Conservation (phyloP, 2,329 filamentous ascomycete species). For the Nemania bipapillata region DNA sequence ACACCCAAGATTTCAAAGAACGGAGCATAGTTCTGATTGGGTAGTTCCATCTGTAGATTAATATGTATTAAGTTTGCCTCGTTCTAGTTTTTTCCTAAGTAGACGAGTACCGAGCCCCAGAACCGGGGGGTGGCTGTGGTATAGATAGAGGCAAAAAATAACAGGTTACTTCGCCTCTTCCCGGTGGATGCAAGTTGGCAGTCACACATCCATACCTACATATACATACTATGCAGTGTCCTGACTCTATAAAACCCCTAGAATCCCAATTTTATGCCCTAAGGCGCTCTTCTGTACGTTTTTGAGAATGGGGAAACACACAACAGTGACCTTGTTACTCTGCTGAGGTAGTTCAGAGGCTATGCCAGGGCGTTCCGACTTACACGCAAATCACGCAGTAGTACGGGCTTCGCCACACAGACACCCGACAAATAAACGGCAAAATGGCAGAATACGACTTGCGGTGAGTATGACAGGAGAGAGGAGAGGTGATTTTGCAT, state of each 20-base stretch:
- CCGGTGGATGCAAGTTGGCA: background rate
- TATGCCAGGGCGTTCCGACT: slow-evolving; percentile 16
- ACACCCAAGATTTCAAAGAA: background rate
- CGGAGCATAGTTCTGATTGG: background rate
- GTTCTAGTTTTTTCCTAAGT: background rate
- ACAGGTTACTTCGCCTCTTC: background rate
- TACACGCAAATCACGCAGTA: slow-evolving; percentile 19
- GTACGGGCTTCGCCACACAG: slow-evolving; percentile 30
- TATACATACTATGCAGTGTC: background rate
- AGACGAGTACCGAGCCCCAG: background rate
- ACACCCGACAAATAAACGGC: slow-evolving; percentile 6
- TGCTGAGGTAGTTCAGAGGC: background rate
- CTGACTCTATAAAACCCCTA: background rate
- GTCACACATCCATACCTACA: slow-evolving; percentile 22
- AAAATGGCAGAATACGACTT: background rate
- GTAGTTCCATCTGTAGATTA: background rate
- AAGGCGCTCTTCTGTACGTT: background rate
- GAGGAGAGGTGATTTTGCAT: slow-evolving; percentile 13
- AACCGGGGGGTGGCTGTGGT: background rate
- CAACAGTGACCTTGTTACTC: background rate
- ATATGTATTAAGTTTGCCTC: background rate
- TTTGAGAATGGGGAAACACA: background rate
- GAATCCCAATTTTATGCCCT: background rate
- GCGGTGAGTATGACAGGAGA: slow-evolving; percentile 3
- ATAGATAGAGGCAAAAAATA: background rate